Evolutionary conservation across 2,329 filamentous ascomycete genomes (phyloP).

Genomic region (Epicoccum nigrum): DNA sequence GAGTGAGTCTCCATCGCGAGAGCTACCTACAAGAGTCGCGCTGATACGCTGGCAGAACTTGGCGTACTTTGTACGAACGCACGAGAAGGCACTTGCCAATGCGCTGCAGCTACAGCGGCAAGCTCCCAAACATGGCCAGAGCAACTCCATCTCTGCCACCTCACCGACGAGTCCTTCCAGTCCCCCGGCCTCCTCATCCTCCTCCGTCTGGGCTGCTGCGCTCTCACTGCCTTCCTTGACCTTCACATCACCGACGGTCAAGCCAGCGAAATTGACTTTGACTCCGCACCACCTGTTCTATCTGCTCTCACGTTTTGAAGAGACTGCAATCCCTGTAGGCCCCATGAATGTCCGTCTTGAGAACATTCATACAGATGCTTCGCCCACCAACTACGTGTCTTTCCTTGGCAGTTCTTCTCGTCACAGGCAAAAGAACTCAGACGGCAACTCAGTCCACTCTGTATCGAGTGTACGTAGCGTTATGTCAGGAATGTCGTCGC

Average conservation of each 20-base stretch:
- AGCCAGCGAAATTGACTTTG: conserved; percentile 88
- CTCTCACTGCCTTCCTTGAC: conserved; percentile 84
- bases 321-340: conserved; percentile 85
- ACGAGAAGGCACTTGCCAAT: conserved; percentile 97
- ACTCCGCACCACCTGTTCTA: conserved; percentile 98
- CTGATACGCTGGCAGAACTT: conserved; percentile 71
- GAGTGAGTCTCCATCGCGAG: conserved; percentile 61
- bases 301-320: conserved; percentile 91
- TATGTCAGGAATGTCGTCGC: conserved; percentile 92
- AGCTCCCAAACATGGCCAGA: conserved; percentile 68
- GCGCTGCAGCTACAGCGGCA: conserved; percentile 85
- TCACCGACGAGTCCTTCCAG: conserved; percentile 44
- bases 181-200: conserved; percentile 64
- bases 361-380: conserved; percentile 86
- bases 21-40: conserved; percentile 3
- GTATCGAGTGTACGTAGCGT: conserved; percentile 96
- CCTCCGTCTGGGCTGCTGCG: conserved; percentile 78
- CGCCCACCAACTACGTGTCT: conserved; percentile 91
- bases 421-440: conserved; percentile 77
- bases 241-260: conserved; percentile 83
- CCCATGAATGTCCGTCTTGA: conserved; percentile 96
- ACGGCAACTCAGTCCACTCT: conserved; percentile 90
- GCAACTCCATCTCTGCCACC: conserved; percentile 44
- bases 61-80: conserved; percentile 92
- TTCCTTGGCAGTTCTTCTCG: conserved; percentile 86